A percentile compares a stretch with the other conserved stretches of the same genome.
phyloP scores from a whole-genome alignment of 768 basidiomycete species.

The Suillus clintonianus region DNA sequence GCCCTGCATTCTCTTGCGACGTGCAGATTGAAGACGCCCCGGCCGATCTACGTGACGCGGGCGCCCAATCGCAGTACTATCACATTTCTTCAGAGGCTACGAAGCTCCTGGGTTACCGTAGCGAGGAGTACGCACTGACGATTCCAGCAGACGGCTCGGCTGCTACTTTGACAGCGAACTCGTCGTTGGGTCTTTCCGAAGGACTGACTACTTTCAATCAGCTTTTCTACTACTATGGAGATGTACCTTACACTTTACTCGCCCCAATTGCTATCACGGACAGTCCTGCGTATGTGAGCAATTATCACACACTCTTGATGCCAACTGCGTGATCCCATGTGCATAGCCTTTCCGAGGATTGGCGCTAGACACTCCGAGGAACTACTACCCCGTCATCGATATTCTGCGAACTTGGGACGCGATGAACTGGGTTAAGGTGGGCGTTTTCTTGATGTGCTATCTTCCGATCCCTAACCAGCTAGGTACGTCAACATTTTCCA shows the following conservation, averaged over 20 bases:
- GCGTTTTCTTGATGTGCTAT: background rate
- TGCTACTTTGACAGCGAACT: slow-evolving; percentile 44
- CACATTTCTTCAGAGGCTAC: slow-evolving; percentile 39
- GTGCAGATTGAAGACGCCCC: slow-evolving; percentile 28
- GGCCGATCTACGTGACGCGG: slow-evolving; percentile 34
- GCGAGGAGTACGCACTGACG: slow-evolving; percentile 46
- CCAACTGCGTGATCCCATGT: background rate
- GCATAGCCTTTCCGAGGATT: slow-evolving; percentile 41
- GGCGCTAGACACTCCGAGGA: slow-evolving; percentile 47
- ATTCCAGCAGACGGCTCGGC: slow-evolving; percentile 38
- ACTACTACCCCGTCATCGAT: slow-evolving; percentile 47
- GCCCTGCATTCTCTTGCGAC: slow-evolving; percentile 27
- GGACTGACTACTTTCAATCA: slow-evolving; percentile 59
- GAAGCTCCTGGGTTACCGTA: slow-evolving; percentile 35
- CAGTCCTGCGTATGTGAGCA: slow-evolving; percentile 47
- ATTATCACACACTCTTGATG: background rate
- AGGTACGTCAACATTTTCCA: slow-evolving; percentile 48
- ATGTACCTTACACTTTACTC: slow-evolving; percentile 36
- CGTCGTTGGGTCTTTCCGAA: slow-evolving; percentile 50
- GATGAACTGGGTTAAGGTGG: slow-evolving; percentile 73
- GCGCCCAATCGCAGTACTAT: slow-evolving; percentile 30
- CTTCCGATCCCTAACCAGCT: background rate
- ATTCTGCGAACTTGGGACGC: slow-evolving; percentile 72
- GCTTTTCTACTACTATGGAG: slow-evolving; percentile 46
- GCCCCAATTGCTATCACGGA: slow-evolving; percentile 46